Evolutionary conservation across 2,329 filamentous ascomycete species (phyloP).

Genomic region (Botrytis deweyae): DNA sequence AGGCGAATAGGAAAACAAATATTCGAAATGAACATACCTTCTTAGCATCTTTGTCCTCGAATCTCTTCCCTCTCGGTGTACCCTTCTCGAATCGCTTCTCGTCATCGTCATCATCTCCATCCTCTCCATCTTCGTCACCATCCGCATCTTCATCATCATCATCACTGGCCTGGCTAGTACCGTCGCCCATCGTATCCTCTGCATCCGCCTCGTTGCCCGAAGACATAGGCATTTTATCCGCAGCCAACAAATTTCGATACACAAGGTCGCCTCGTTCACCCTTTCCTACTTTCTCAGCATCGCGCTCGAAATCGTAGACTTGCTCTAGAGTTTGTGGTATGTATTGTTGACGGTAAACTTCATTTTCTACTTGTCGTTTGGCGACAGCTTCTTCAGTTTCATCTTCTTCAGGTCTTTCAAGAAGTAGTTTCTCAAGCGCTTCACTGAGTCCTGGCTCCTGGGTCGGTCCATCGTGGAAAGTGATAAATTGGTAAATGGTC

Average conservation of each 20-base stretch:
- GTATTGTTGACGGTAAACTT: constrained; percentile 93
- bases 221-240: constrained; percentile 57
- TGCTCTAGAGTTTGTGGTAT: constrained; percentile 95
- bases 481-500: constrained; percentile 82
- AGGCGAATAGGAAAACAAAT: not conserved
- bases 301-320: constrained; percentile 93
- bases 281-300: constrained; percentile 72
- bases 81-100: constrained; percentile 63
- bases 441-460: constrained; percentile 61
- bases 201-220: constrained; percentile 43
- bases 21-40: constrained; percentile 48
- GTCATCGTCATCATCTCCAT: constrained; percentile 44
- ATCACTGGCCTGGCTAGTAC: constrained; percentile 42
- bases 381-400: constrained; percentile 52
- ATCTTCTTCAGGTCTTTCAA: constrained; percentile 54
- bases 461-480: constrained; percentile 56
- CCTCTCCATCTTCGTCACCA: constrained; percentile 40
- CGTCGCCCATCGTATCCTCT: constrained; percentile 43
- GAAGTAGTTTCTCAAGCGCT: constrained; percentile 66
- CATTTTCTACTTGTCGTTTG: constrained; percentile 74
- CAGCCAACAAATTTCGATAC: constrained; percentile 75
- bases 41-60: constrained; percentile 90
- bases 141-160: constrained; percentile 42
- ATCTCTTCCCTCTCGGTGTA: constrained; percentile 74
- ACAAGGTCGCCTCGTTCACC: constrained; percentile 76